Evolutionary conservation across 495 filamentous ascomycete species (phyloP).

Genomic region (Aspergillus panamensis): DNA sequence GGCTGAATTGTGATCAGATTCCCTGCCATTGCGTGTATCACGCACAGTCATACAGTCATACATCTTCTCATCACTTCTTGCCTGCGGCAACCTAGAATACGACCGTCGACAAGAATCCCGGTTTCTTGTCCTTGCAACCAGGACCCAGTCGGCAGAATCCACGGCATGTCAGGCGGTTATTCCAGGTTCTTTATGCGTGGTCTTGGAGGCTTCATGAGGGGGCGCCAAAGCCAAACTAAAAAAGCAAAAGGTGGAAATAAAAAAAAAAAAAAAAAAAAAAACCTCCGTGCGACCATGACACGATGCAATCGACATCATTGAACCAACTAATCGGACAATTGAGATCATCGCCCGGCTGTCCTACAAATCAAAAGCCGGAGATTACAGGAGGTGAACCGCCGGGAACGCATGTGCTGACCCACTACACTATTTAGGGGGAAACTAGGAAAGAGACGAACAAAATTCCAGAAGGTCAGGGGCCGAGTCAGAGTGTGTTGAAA

Average conservation of each 20-base stretch:
- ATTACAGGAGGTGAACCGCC: slow-evolving; percentile 26
- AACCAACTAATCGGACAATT: slow-evolving; percentile 28
- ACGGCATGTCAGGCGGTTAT: not conserved
- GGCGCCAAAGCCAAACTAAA: slow-evolving; percentile 4
- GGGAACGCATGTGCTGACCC: slow-evolving; percentile 24
- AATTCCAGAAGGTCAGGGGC: slow-evolving; percentile 27
- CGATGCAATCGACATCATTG: slow-evolving; percentile 23
- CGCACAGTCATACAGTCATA: not conserved
- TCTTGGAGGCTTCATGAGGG: not conserved
- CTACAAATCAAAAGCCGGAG: slow-evolving; percentile 30
- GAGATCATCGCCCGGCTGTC: slow-evolving; percentile 27
- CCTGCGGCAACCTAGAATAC: not conserved
- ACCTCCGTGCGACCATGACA: slow-evolving; percentile 11
- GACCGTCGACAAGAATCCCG: not conserved
- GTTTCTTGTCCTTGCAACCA: not conserved
- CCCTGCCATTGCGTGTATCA: not conserved
- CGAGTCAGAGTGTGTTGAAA: slow-evolving; percentile 7
- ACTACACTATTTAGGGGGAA: slow-evolving; percentile 13
- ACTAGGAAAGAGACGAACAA: slow-evolving; percentile 16
- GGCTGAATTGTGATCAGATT: too few species aligned
- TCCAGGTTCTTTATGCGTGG: not conserved
- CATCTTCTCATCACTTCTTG: too few species aligned
- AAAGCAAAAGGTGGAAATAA: not conserved
- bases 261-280: slow-evolving; percentile 5
- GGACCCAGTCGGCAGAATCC: not conserved